Percentiles rank a stretch among this genome's conserved stretches.
Conservation (phyloP, 2,329 filamentous ascomycete species). For the Colletotrichum agaves region DNA sequence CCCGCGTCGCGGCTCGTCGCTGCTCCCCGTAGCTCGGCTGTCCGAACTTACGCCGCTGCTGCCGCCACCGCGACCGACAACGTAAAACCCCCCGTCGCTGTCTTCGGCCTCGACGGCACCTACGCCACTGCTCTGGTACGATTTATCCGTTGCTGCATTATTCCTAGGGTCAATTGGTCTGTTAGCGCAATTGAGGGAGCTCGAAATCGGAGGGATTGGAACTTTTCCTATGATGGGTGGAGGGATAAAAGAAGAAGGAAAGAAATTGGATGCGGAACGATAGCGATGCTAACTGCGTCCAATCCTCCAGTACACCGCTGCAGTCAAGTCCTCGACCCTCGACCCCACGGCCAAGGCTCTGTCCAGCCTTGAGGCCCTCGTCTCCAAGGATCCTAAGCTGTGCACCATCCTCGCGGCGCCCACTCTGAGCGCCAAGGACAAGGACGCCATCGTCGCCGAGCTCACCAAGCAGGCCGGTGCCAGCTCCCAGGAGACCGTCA, state of each 20-base stretch:
- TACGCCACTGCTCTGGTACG: conserved; percentile 98
- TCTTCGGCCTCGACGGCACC: conserved; percentile 97
- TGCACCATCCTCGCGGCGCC: conserved; percentile 79
- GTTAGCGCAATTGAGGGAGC: conserved; percentile 38
- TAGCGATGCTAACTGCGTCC: conserved; percentile 49
- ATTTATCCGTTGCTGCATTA: neutral
- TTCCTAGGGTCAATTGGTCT: conserved; percentile 23
- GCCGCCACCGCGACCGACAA: conserved; percentile 73
- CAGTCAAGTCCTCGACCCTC: conserved; percentile 86
- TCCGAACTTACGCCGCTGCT: conserved; percentile 76
- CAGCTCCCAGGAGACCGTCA: conserved; percentile 81
- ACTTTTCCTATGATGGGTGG: neutral
- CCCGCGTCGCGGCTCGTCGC: conserved; percentile 67
- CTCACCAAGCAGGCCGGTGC: conserved; percentile 83
- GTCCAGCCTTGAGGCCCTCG: conserved; percentile 73
- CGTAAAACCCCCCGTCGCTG: conserved; percentile 85
- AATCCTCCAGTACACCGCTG: conserved; percentile 86
- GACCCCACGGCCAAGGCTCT: conserved; percentile 88
- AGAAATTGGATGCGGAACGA: conserved; percentile 19
- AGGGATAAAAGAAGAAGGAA: neutral
- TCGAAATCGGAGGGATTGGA: neutral
- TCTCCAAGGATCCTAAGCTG: conserved; percentile 88
- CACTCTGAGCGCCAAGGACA: conserved; percentile 82
- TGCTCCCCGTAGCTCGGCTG: conserved; percentile 63
- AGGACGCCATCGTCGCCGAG: conserved; percentile 86